Base-by-base conservation (phyloP, 352 stramenopile species). In the Phytophthora citricola region DNA sequence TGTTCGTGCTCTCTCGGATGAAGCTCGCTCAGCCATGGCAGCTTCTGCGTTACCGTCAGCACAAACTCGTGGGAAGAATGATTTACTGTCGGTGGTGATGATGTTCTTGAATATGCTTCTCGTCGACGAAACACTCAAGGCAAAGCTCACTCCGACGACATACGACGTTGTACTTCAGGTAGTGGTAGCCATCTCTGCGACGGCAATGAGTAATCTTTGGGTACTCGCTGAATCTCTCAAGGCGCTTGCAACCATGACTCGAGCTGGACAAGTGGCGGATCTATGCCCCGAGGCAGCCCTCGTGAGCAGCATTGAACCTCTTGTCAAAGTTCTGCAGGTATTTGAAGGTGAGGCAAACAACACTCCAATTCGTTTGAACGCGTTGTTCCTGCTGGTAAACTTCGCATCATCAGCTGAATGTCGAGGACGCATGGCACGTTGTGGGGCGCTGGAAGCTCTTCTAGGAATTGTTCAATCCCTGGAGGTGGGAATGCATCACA, bases 351-450 rank as follows among this genome's bases (percentile, higher is more conserved):
- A n/a, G 31, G 14, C 31, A 15, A 41, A 60, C 11, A 76, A 52
- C 5, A 73, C 75, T 31, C 60, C 54, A 5, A 66, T 89, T 26
- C 80, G 80, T 2, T 46, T 91, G 11, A 81, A 90, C 26, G 66
- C 75, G 9, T 62, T 92, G 14, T 90, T 89, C 49, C 59, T 94
- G 58, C 64, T 92, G 8, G 83, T 94, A 3, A 91, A 87, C 24
- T 94, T 88, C 45, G 80, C 83, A 4, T 83, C 83, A 0, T 75
- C 70, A 0, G 38, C 45, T 22, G 75, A 90, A 11, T 56, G 89
- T 20, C 71, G 81, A 1, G 58, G 24, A 5, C 60, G 63, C 1
- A 87, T 94, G 67, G 45, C 85, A 12, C 45, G 62, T 5, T 69
- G 78, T 29, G 76, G 82, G 7, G 83, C 70, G 17, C 50, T 94